Percentiles rank a stretch among this genome's conserved stretches.
Evolutionary conservation across 805 yeast genomes (phyloP).

Genomic region (Starmerella sirachaensis): DNA sequence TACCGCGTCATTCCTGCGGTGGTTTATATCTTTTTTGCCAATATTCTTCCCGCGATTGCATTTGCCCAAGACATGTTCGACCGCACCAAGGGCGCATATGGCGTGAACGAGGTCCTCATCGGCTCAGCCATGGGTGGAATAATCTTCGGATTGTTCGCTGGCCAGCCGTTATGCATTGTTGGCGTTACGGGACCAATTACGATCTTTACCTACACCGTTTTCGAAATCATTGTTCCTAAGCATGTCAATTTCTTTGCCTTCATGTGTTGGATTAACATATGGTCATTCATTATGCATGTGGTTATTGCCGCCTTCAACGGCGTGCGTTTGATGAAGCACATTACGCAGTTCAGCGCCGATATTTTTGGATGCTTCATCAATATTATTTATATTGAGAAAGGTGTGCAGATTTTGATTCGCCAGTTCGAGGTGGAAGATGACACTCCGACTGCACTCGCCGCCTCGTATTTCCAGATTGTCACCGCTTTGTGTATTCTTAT

Average conservation of each 20-base stretch:
- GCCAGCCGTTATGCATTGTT: slow-evolving; percentile 88
- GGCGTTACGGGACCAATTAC: slow-evolving; percentile 96
- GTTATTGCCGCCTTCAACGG: slow-evolving; percentile 57
- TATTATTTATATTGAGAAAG: slow-evolving; percentile 78
- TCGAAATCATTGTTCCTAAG: slow-evolving; percentile 48
- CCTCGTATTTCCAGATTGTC: slow-evolving; percentile 64
- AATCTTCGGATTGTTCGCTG: slow-evolving; percentile 71
- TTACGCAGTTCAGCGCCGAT: slow-evolving; percentile 77
- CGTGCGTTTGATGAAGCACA: slow-evolving; percentile 53
- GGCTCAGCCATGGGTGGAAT: slow-evolving; percentile 82
- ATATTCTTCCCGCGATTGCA: slow-evolving; percentile 82
- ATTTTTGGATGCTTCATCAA: slow-evolving; percentile 88
- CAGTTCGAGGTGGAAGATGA: slow-evolving; percentile 43
- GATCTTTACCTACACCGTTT: slow-evolving; percentile 84
- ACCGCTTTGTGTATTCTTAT: slow-evolving; percentile 64
- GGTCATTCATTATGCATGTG: slow-evolving; percentile 79
- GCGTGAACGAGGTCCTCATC: slow-evolving; percentile 79
- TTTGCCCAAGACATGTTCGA: slow-evolving; percentile 97
- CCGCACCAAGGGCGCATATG: slow-evolving; percentile 73
- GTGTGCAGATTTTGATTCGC: slow-evolving; percentile 62
- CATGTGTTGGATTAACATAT: slow-evolving; percentile 90
- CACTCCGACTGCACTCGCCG: slow-evolving; percentile 17
- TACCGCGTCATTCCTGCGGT: slow-evolving; percentile 83
- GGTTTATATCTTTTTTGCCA: slow-evolving; percentile 75
- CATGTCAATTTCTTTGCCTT: slow-evolving; percentile 59